Conservation (phyloP, 257 asterid species). For the Lycium ferocissimum region DNA sequence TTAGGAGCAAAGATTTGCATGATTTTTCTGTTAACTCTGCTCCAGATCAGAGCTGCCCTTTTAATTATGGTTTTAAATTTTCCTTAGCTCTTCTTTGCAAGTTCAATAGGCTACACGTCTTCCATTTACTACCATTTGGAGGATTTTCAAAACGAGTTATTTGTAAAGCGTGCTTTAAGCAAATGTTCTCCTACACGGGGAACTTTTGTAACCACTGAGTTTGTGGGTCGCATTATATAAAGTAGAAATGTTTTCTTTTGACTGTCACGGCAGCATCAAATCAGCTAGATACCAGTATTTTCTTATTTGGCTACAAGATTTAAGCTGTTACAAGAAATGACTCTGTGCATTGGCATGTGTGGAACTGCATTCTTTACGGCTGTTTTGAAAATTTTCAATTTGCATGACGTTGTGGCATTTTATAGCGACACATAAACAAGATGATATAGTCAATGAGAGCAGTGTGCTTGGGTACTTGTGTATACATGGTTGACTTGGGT, state of each 20-base stretch:
- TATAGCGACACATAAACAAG: not conserved
- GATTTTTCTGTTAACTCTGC: not conserved
- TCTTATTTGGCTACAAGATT: not conserved
- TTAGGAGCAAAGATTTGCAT: not conserved
- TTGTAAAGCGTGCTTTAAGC: not conserved
- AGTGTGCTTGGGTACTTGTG: not conserved
- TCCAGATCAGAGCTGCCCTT: not conserved
- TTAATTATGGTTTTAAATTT: not conserved
- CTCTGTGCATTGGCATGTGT: not conserved
- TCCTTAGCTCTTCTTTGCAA: not conserved
- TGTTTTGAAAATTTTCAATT: not conserved
- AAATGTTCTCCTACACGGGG: not conserved
- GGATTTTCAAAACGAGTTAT: not conserved
- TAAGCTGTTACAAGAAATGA: not conserved
- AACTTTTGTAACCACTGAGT: not conserved
- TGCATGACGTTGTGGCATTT: not conserved
- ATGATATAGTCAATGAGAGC: not conserved
- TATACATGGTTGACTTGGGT: not conserved
- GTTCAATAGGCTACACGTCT: not conserved
- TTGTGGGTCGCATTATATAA: not conserved
- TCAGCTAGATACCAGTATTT: not conserved
- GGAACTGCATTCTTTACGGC: not conserved
- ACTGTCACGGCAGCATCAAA: not conserved
- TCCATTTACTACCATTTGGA: not conserved
- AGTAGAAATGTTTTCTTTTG: not conserved